phyloP scores from a whole-genome alignment of 805 yeast genomes.

The Brettanomyces naardenensis region DNA sequence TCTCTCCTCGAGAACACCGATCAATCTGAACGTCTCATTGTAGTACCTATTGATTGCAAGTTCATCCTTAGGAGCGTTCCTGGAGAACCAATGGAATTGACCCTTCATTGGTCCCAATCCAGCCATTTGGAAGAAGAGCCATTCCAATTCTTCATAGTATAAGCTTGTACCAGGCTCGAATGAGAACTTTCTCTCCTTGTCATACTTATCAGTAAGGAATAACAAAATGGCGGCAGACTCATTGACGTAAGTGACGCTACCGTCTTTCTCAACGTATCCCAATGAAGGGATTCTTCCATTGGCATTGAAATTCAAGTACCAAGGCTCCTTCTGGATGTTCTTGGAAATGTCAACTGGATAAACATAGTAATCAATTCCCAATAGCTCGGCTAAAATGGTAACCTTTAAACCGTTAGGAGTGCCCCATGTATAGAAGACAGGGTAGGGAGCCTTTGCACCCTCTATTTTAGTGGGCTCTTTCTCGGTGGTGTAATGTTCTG shows the following conservation, averaged over 20 bases:
- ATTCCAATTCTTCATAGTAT: slow-evolving; percentile 47
- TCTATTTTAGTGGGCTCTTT: neutral
- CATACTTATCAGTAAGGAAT: slow-evolving; percentile 55
- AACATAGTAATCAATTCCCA: slow-evolving; percentile 34
- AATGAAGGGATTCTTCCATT: slow-evolving; percentile 60
- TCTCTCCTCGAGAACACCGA: slow-evolving; percentile 45
- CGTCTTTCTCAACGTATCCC: slow-evolving; percentile 31
- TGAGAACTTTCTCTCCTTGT: slow-evolving; percentile 40
- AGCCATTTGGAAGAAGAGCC: slow-evolving; percentile 51
- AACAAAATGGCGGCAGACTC: slow-evolving; percentile 58
- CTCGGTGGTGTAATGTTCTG: neutral
- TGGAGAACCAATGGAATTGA: slow-evolving; percentile 44
- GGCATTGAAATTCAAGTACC: slow-evolving; percentile 51
- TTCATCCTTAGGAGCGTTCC: slow-evolving; percentile 37
- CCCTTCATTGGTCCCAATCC: slow-evolving; percentile 59
- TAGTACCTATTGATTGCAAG: slow-evolving; percentile 46
- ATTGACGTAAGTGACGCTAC: slow-evolving; percentile 35
- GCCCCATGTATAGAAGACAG: slow-evolving; percentile 33
- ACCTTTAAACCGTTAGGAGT: slow-evolving; percentile 43
- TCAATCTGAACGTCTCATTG: slow-evolving; percentile 44
- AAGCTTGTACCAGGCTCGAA: slow-evolving; percentile 29
- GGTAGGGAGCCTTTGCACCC: slow-evolving; percentile 28
- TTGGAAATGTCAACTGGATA: slow-evolving; percentile 33
- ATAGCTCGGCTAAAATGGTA: slow-evolving; percentile 31
- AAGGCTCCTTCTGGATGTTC: slow-evolving; percentile 44